Evolutionary conservation across 176 grass and related monocot species (phyloP).

Genomic region (Tillandsia fasciculata): DNA sequence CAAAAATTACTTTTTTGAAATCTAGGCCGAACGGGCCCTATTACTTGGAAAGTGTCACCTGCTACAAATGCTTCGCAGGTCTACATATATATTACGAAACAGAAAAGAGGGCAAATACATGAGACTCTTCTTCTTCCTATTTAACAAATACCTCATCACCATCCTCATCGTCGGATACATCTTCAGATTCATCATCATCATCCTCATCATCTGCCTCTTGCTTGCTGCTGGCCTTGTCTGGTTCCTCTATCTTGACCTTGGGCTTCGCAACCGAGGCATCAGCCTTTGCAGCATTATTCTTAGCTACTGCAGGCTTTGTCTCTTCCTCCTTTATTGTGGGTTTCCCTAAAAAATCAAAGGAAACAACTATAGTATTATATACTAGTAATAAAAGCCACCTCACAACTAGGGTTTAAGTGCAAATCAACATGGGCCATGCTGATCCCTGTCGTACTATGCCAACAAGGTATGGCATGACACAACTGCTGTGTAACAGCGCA

Average conservation of each 20-base stretch:
- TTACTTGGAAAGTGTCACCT: too few species aligned
- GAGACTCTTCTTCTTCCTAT: neutral
- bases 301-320: constrained; percentile 16
- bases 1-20: too few species aligned
- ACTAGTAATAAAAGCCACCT: too few species aligned
- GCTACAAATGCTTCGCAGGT: too few species aligned
- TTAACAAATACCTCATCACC: constrained; percentile 16
- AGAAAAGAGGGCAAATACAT: neutral
- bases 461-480: too few species aligned
- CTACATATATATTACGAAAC: too few species aligned
- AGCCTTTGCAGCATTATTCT: constrained; percentile 10
- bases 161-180: constrained; percentile 12
- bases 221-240: constrained; percentile 9
- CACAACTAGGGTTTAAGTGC: too few species aligned
- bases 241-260: constrained; percentile 17
- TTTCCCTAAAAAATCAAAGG: constrained; percentile 32
- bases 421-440: too few species aligned
- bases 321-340: constrained; percentile 26
- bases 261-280: constrained; percentile 26
- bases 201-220: constrained; percentile 13
- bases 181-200: constrained; percentile 23
- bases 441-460: too few species aligned
- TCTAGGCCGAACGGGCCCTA: too few species aligned
- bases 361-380: neutral
- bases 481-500: too few species aligned